These are phyloP conservation scores for Thyridium curvatum DNA, from an alignment of 2,329 filamentous ascomycete species.

Conservation along the genomic window DNA sequence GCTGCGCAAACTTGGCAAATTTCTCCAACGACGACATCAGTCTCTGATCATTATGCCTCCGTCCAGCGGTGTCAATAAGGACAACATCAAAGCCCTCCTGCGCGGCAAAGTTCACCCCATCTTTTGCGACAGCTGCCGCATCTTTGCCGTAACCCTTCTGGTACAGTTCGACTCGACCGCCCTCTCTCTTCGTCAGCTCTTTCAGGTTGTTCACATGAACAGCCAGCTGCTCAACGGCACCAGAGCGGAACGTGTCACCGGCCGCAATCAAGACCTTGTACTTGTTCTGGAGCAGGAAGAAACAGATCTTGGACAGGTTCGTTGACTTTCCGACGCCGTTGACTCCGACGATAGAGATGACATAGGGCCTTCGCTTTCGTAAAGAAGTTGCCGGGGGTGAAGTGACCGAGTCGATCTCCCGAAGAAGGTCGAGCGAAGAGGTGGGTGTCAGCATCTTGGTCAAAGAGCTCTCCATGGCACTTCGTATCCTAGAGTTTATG, in stretches of 20 bases:
- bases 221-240: slow-evolving; percentile 92
- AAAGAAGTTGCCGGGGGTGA: slow-evolving; percentile 58
- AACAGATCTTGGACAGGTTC: slow-evolving; percentile 95
- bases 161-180: slow-evolving; percentile 81
- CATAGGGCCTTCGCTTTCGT: slow-evolving; percentile 71
- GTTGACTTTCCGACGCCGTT: slow-evolving; percentile 98
- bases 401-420: slow-evolving; percentile 79
- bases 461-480: slow-evolving; percentile 86
- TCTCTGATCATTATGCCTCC: slow-evolving; percentile 89
- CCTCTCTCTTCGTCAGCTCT: slow-evolving; percentile 80
- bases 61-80: slow-evolving; percentile 91
- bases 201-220: slow-evolving; percentile 92
- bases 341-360: slow-evolving; percentile 96
- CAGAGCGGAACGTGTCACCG: slow-evolving; percentile 94
- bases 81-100: slow-evolving; percentile 83
- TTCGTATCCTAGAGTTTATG: slow-evolving; percentile 75
- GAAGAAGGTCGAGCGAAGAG: slow-evolving; percentile 86
- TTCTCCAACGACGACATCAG: slow-evolving; percentile 97
- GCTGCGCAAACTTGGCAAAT: slow-evolving; percentile 91
- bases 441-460: slow-evolving; percentile 95
- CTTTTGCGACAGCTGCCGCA: slow-evolving; percentile 88
- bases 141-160: slow-evolving; percentile 98
- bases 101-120: slow-evolving; percentile 77
- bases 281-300: slow-evolving; percentile 95
- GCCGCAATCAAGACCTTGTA: slow-evolving; percentile 92